Evolutionary conservation across 2,329 filamentous ascomycete genomes (phyloP), one percentile per base, ranked within the genome.

Genomic region (Capronia epimyces): DNA sequence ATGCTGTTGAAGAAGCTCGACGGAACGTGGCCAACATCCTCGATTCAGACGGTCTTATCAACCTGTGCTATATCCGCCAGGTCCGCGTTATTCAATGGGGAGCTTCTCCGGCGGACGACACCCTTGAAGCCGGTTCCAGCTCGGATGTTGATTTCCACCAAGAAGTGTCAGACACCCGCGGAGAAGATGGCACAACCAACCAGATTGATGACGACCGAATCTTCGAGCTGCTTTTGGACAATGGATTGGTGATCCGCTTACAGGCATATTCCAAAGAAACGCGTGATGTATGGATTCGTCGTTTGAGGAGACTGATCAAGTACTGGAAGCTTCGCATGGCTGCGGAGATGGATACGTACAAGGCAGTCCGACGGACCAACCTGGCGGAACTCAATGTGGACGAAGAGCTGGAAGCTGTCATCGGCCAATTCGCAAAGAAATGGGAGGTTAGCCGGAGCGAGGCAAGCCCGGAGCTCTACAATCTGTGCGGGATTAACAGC

Each of bases 341-440:
- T 13, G 72, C 73, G 6, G 82, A 86, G 60, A 75, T 81, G 53
- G 68, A 70, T 9, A 74, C 81, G 20, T 75, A 80, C 61, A 81
- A 82, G 57, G 66, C 69, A 1, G 75, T 80, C 3, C 75, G 82
- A 16, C 69, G 72, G 46, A 72, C 74, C 46, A 86, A 86, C 56
- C 71, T 85, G 25, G 70, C 76, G 36, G 68, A 74, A 4, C 71
- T 86, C 44, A 76, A 78, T 43, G 82, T 86, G 50, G 81, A 85
- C 61, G 82, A 86, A 62, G 78, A 81, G 57, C 73, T 77, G 58
- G 82, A 86, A 65, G 81, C 82, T 0, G 67, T 77, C 37, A 66
- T 85, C n/a, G 82, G 82, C 8, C 81, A 84, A 60, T 84, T 81
- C 61, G 81, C 81, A 0, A 71, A 75, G 57, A 84, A 85, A 60